Base-by-base conservation (phyloP, 768 basidiomycete genomes). In the Lentinula detonsa region DNA sequence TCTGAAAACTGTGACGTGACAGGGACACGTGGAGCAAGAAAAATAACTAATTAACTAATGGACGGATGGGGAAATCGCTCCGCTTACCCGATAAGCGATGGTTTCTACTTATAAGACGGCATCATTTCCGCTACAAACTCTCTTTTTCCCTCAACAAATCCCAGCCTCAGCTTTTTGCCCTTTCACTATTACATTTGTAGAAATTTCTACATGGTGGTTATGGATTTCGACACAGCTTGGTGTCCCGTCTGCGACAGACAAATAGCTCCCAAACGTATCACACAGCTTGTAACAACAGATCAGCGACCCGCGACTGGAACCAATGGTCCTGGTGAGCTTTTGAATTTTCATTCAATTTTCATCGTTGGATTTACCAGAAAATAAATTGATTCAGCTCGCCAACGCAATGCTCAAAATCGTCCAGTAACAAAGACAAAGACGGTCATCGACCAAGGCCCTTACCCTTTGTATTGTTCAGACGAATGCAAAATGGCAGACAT, bases 391-490 rank as follows among this genome's bases (percentile, higher is more conserved):
- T 54, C 64, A 40, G 65, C 70, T 59, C 68, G 64, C 45, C 67
- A 63, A 59, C 63, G 67, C 43, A 65, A 61, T 57, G 63, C 67
- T 31, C 60, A 63, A 56, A 61, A 50, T n/a, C 75, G 75, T 2
- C 62, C 40, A 42, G 39, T 43, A 15, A 76, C 48, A 82, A 83
- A 69, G 78, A 81, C 46, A 37, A 85, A 85, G 50, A 84, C 85
- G 10, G 78, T 91, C 74, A 91, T 92, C 74, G 89, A 91, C 75
- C 89, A 89, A 70, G 78, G 79, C 1, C 90, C 89, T n/a, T 85
- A 83, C 1, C 90, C 90, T 18, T 81, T 93, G 61, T 93, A 93
- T 75, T 93, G 91, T 73, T 92, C 90, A 1, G 88, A 90, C 63
- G 82, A 87, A 67, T 93, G 91, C 69, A 78, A 82, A 62, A 71